Percentiles rank a stretch among this genome's conserved stretches.
These are phyloP conservation scores for Vitis labrusca DNA, from an alignment of 164 flowering plant species.

Conservation along the genomic window DNA sequence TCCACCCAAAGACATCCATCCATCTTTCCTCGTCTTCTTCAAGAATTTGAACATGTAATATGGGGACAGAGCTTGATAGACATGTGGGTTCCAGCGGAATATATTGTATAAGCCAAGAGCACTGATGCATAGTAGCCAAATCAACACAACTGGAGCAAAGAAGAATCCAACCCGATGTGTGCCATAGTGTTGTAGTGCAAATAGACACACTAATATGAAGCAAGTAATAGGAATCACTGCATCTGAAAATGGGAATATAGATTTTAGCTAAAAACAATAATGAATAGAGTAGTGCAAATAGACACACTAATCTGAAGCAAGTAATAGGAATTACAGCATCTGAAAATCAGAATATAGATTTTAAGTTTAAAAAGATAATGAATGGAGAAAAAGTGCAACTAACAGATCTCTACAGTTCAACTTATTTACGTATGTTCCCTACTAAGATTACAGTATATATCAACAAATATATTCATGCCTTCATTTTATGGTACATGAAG, in stretches of 20 bases:
- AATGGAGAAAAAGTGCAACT: too few relatives aligned
- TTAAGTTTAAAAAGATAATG: background rate
- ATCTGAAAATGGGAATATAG: slow-evolving; percentile 53
- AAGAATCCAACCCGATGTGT: slow-evolving; percentile 87
- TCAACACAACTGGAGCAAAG: slow-evolving; percentile 84
- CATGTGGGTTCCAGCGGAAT: slow-evolving; percentile 76
- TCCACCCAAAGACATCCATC: slow-evolving; percentile 99
- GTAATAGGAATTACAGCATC: slow-evolving; percentile 84
- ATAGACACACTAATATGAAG: slow-evolving; percentile 68
- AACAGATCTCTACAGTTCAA: background rate
- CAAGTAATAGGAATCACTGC: slow-evolving; percentile 81
- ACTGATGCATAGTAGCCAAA: slow-evolving; percentile 89
- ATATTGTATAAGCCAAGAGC: slow-evolving; percentile 85
- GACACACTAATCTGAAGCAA: slow-evolving; percentile 68
- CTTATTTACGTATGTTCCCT: background rate
- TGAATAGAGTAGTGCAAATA: slow-evolving; percentile 50
- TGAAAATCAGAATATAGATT: slow-evolving; percentile 36
- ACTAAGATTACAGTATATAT: background rate
- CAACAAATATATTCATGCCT: background rate
- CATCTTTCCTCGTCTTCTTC: slow-evolving; percentile 77
- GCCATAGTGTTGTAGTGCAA: slow-evolving; percentile 86
- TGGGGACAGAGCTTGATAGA: slow-evolving; percentile 92
- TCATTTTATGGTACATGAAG: background rate
- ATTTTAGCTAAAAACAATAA: background rate
- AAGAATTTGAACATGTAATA: slow-evolving; percentile 89